Evolutionary conservation across 2,329 filamentous ascomycete species (phyloP).

Genomic region (Aspergillus sp.): DNA sequence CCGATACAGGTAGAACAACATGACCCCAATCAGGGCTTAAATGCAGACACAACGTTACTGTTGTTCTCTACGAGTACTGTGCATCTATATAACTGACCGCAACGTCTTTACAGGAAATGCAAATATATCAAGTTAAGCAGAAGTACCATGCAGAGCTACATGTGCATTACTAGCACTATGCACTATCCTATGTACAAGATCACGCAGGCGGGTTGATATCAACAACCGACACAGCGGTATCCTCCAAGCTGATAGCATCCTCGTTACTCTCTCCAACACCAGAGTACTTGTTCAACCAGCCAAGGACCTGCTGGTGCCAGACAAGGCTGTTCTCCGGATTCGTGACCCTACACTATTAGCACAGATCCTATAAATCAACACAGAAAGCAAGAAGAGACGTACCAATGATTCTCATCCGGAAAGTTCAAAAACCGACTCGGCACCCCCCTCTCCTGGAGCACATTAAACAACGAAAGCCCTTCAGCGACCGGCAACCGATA

Average conservation of each 20-base stretch:
- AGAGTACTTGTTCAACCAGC: conserved; percentile 63
- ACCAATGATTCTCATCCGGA: conserved; percentile 69
- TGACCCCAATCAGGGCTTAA: no score
- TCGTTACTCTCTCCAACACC: conserved; percentile 32
- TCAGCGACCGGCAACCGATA: conserved; percentile 82
- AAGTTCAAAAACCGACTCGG: conserved; percentile 77
- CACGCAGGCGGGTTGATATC: conserved; percentile 24
- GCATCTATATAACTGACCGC: no score
- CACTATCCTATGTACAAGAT: not conserved
- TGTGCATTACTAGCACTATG: no score
- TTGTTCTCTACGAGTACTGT: no score
- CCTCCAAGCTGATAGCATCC: conserved; percentile 32
- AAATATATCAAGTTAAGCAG: no score
- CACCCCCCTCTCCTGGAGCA: conserved; percentile 70
- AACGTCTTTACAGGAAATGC: no score
- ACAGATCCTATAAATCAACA: not conserved
- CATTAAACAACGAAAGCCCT: conserved; percentile 76
- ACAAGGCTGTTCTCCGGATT: conserved; percentile 86
- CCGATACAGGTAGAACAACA: no score
- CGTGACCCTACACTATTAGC: conserved; percentile 59
- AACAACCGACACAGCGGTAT: conserved; percentile 35
- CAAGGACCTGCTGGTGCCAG: conserved; percentile 81
- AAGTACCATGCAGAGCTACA: no score
- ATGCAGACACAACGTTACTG: no score
- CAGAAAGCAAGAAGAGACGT: conserved; percentile 7